A percentile compares a stretch with the other conserved stretches of the same genome.
Conservation (phyloP, 129 eudicot species). For the Pseudognaphalium luteoalbum region DNA sequence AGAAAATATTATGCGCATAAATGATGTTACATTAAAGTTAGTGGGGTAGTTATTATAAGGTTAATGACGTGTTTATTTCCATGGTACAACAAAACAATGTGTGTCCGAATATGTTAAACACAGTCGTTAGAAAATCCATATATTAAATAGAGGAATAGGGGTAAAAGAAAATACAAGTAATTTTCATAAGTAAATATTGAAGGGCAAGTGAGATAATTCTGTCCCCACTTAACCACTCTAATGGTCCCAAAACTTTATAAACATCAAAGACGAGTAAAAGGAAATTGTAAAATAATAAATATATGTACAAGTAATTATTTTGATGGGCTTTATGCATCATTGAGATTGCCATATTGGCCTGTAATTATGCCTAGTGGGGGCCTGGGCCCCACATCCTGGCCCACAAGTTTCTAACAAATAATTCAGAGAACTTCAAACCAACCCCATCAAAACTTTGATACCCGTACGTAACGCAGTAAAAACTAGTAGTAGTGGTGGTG, state of each 20-base stretch:
- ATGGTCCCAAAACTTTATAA: slow-evolving; percentile 44
- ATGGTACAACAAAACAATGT: too few species aligned
- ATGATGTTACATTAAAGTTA: too few species aligned
- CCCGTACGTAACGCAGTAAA: slow-evolving; percentile 3
- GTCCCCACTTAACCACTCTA: slow-evolving; percentile 36
- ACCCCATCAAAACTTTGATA: slow-evolving; percentile 14
- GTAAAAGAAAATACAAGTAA: not conserved
- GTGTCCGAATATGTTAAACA: too few species aligned
- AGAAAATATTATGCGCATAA: too few species aligned
- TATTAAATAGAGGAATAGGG: not conserved
- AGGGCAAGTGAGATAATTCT: slow-evolving; percentile 37
- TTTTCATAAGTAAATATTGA: not conserved
- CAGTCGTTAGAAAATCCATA: too few species aligned
- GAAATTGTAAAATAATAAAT: slow-evolving; percentile 26
- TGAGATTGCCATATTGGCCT: slow-evolving; percentile 33
- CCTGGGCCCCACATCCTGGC: slow-evolving; percentile 22
- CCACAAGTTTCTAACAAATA: slow-evolving; percentile 14
- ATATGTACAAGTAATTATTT: slow-evolving; percentile 24
- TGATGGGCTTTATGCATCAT: slow-evolving; percentile 36
- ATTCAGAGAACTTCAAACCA: slow-evolving; percentile 35
- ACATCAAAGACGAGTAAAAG: slow-evolving; percentile 28
- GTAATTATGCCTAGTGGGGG: slow-evolving; percentile 24
- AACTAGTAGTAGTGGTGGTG: not conserved
- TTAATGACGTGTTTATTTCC: too few species aligned
- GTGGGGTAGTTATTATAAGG: too few species aligned